Base-by-base conservation (phyloP, 305 asterid species). In the Solanum hybrid region DNA sequence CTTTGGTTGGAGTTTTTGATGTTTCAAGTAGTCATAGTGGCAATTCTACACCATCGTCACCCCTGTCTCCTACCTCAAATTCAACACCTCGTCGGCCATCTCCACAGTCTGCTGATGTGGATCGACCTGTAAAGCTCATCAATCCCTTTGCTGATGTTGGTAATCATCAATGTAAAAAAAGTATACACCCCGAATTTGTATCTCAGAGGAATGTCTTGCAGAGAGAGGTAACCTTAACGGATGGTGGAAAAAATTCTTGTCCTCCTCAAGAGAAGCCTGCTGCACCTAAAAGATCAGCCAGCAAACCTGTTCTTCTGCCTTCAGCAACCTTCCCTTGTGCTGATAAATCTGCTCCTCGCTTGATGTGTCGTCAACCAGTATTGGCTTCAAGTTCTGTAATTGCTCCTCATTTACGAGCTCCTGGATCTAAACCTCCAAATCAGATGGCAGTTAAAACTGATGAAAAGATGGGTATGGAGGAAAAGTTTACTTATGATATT, bases 11-110 rank as follows among this genome's bases (percentile, higher is more conserved):
- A 76, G 91, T 90, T 83, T 92, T 93, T 45, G 98, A 96, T 45
- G 95, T 95, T 92, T 94, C 98, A 41, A 95, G 98, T 91, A 96
- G 97, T 91, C 98, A 96, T 87, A 95, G 97, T 90, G 92, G 96
- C 89, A 95, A 96, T 91, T 95, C 98, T 78, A 95, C 98, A 88
- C 97, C 98, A 31, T 94, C 98, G 10, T 93, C 98, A 87, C 97
- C 98, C 80, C 51, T 95, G 88, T 95, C 99, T 15, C 98, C 99
- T 24, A 89, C 90, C 33, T 57, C 95, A 84, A 92, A 95, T 75
- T 41, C 89, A 38, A 92, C 95, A 84, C 94, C 96, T 14, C 93
- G 86, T 76, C 93, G 93, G 51, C 90, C 93, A 26, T 90, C 91
- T 90, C 90, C 91, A 10, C 87, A 89, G 24, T 92, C 95, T 78